phyloP scores from a whole-genome alignment of 2,329 filamentous ascomycete species.

The Claviceps citrina region DNA sequence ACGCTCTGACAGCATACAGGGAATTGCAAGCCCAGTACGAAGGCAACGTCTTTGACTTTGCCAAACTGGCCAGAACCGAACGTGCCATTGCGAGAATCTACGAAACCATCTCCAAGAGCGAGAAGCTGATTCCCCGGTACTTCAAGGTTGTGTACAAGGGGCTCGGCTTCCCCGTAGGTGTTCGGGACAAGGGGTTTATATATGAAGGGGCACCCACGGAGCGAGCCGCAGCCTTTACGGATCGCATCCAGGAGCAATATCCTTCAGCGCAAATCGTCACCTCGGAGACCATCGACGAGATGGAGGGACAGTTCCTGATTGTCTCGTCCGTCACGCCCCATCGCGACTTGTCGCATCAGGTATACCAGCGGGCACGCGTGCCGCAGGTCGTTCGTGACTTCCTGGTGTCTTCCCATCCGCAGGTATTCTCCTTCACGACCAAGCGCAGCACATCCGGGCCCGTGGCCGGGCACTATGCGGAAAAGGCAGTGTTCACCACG shows the following conservation, averaged over 20 bases:
- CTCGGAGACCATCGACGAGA: constrained; percentile 52
- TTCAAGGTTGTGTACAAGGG: constrained; percentile 85
- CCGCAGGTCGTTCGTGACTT: constrained; percentile 76
- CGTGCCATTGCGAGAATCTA: constrained; percentile 85
- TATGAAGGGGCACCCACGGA: constrained; percentile 72
- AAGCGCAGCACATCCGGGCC: constrained; percentile 54
- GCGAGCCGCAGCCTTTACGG: constrained; percentile 65
- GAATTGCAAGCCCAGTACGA: constrained; percentile 90
- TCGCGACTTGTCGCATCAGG: constrained; percentile 64
- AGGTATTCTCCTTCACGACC: constrained; percentile 61
- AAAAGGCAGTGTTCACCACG: constrained; percentile 74
- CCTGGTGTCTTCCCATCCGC: constrained; percentile 62
- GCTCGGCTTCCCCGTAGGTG: constrained; percentile 64
- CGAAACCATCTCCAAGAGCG: constrained; percentile 71
- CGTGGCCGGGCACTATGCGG: constrained; percentile 58
- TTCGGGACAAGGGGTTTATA: constrained; percentile 84
- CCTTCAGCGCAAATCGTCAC: constrained; percentile 70
- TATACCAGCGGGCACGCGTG: constrained; percentile 79
- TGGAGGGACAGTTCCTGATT: constrained; percentile 82
- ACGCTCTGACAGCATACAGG: constrained; percentile 73
- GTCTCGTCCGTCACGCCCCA: constrained; percentile 69
- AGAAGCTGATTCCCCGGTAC: constrained; percentile 65
- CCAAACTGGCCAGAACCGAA: constrained; percentile 77
- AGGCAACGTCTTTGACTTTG: constrained; percentile 74
- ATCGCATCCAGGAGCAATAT: constrained; percentile 83